Conservation (phyloP, 768 basidiomycete genomes). For the Suillus placidus region DNA sequence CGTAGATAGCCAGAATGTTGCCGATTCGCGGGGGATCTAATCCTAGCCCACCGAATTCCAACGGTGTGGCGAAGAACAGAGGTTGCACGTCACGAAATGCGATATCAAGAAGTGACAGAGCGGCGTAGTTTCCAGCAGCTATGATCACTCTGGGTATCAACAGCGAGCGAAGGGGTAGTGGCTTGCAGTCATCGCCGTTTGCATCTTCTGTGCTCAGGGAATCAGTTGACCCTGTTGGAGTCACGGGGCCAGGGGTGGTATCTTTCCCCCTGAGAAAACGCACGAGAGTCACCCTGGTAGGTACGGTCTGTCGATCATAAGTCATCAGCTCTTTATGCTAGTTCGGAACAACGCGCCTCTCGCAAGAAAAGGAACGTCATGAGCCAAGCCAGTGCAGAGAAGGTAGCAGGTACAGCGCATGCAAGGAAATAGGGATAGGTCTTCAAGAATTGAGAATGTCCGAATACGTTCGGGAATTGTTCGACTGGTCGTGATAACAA, state of each 20-base stretch:
- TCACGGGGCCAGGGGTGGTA: background rate
- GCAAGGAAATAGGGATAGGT: slow-evolving; percentile 76
- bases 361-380: slow-evolving; percentile 55
- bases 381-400: slow-evolving; percentile 54
- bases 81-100: slow-evolving; percentile 67
- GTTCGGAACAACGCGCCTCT: slow-evolving; percentile 42
- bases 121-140: slow-evolving; percentile 65
- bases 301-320: slow-evolving; percentile 35
- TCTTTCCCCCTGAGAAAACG: slow-evolving; percentile 25
- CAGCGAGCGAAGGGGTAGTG: slow-evolving; percentile 52
- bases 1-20: slow-evolving; percentile 61
- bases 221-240: slow-evolving; percentile 18
- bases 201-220: background rate
- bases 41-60: slow-evolving; percentile 68
- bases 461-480: slow-evolving; percentile 65
- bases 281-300: slow-evolving; percentile 30
- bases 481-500: slow-evolving; percentile 67
- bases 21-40: slow-evolving; percentile 67
- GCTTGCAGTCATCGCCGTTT: slow-evolving; percentile 32
- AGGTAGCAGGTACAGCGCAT: slow-evolving; percentile 67
- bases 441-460: slow-evolving; percentile 57
- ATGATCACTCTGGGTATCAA: slow-evolving; percentile 58
- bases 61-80: slow-evolving; percentile 70
- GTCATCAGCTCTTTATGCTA: slow-evolving; percentile 5
- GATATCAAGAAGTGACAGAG: slow-evolving; percentile 68